Base-by-base conservation (phyloP, 2,329 filamentous ascomycete species). In the Exophiala sp. region DNA sequence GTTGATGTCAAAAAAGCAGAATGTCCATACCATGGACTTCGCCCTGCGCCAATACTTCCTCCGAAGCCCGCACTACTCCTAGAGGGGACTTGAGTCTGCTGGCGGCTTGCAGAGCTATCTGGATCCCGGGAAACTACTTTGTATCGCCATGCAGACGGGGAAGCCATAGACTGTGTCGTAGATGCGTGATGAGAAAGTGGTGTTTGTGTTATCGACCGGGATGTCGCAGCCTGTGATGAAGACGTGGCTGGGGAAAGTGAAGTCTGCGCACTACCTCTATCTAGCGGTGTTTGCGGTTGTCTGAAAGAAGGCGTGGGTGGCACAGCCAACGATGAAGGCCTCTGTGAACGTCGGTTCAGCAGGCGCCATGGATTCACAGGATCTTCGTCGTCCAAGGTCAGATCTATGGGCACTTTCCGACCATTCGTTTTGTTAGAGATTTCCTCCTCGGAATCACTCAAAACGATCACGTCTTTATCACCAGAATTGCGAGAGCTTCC, bases 381-480 rank as follows among this genome's bases (percentile, higher is more conserved):
- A 43, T 32, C 20, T 24, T 24, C 41, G 21, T 11, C 29, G 9
- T 43, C 21, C 21, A n/a, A 29, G 2, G 41, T 43, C 41, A 43
- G 14, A 32, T 43, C 41, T 24, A 43, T 24, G 35, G 11, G 11
- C 11, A 3, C 35, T 38, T 38, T 38, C 18, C 20, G 21, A 7
- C 21, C 21, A 8, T 7, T 7, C 12, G 21, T 10, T n/a, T 14
- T 21, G 7, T n/a, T 14, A 8, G 41, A 11, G 2, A 8, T 20
- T 48, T 53, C 50, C 14, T 53, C 50, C n/a, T 53, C 50, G 5
- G 50, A 53, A 43, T 53, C 50, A 34, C 44, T 53, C 38, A 53
- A 41, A 12, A 53, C 50, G 42, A 53, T 53, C 11, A 46, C 42
- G 11, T 46, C 43, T 35, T 36, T 14, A 24, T 11, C 21, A 16